Evolutionary conservation across 768 basidiomycete species (phyloP).

Genomic region (Russula sp.): DNA sequence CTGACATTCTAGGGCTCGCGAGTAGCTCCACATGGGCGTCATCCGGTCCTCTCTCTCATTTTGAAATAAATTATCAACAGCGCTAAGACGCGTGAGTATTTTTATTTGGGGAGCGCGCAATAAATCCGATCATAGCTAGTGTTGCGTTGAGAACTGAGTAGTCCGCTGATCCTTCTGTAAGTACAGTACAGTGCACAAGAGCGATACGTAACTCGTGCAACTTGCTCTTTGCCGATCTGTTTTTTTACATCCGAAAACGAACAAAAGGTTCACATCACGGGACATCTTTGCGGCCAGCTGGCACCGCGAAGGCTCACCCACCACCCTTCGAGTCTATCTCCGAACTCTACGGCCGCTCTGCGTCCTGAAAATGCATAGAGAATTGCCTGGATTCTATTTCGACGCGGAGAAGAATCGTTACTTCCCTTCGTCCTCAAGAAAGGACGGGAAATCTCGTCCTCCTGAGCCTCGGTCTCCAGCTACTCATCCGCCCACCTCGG

Average conservation of each 20-base stretch:
- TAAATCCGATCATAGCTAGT: neutral
- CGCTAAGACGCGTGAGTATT: neutral
- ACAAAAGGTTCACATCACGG: no score
- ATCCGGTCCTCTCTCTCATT: neutral
- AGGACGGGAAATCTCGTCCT: neutral
- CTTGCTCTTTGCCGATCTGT: no score
- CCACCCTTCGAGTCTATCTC: neutral
- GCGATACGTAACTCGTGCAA: neutral
- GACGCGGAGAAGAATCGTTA: conserved; percentile 23
- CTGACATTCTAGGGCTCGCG: neutral
- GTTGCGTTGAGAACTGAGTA: neutral
- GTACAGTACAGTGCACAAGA: neutral
- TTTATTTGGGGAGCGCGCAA: conserved; percentile 1
- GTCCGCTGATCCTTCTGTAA: conserved; percentile 1
- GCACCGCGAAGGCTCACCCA: neutral
- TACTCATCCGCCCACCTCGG: neutral
- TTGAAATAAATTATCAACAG: neutral
- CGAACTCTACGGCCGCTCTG: conserved; percentile 1
- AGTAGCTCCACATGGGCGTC: neutral
- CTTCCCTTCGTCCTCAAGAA: conserved; percentile 24
- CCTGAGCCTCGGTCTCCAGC: neutral
- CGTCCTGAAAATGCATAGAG: conserved; percentile 18
- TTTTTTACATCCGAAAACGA: no score
- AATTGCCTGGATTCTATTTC: conserved; percentile 27
- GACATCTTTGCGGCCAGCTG: no score